A percentile compares a stretch with the other conserved stretches of the same genome.
Evolutionary conservation across 495 filamentous ascomycete genomes (phyloP).

Genomic region (Penicillium argentinense): DNA sequence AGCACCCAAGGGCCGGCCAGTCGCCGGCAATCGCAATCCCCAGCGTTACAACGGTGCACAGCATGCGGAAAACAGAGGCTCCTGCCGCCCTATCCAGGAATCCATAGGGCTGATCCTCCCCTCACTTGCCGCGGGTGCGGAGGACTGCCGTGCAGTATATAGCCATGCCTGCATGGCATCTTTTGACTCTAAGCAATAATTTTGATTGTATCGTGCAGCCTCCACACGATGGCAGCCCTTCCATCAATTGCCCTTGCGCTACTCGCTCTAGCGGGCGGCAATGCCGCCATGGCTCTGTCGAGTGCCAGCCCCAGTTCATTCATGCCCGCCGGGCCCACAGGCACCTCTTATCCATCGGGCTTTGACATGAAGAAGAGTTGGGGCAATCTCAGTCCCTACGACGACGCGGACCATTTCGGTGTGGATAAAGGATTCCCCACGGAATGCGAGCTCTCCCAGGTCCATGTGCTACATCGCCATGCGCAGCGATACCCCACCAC

Average conservation of each 20-base stretch:
- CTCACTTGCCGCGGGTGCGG: background rate
- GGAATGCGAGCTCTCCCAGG: conserved; percentile 55
- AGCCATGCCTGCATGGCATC: background rate
- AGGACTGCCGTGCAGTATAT: too few relatives aligned
- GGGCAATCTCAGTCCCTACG: conserved; percentile 50
- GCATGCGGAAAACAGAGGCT: conserved; percentile 1
- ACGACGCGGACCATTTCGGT: conserved; percentile 40
- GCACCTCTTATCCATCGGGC: conserved; percentile 27
- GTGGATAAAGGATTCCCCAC: conserved; percentile 47
- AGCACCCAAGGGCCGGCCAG: too few relatives aligned
- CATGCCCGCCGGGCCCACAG: conserved; percentile 22
- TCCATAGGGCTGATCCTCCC: background rate
- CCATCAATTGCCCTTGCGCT: background rate
- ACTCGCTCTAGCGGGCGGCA: conserved; percentile 8
- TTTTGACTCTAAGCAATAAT: background rate
- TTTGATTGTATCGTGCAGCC: background rate
- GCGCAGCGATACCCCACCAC: conserved; percentile 50
- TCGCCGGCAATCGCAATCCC: background rate
- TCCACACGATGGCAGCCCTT: conserved; percentile 1
- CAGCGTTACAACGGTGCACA: conserved; percentile 1
- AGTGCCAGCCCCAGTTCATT: conserved; percentile 8
- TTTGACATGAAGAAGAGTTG: conserved; percentile 41
- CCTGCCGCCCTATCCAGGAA: background rate
- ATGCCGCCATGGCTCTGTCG: background rate
- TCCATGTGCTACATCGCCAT: conserved; percentile 52